phyloP scores from a whole-genome alignment of 306 rosid species.

The Neltuma alba region DNA sequence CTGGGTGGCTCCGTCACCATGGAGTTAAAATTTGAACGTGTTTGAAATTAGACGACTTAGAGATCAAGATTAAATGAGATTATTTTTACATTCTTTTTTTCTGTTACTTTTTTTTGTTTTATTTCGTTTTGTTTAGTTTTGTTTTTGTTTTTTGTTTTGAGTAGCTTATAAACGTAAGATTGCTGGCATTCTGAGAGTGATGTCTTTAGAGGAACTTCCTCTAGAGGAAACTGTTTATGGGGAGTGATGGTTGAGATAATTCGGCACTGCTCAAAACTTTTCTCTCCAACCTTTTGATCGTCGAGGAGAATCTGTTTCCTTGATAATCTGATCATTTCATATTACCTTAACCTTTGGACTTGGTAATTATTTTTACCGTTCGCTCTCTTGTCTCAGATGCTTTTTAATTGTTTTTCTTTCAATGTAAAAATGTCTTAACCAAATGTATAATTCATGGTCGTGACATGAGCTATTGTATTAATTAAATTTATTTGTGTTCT shows the following conservation, averaged over 20 bases:
- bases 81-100: not conserved
- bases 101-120: not conserved
- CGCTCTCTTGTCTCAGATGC: slow-evolving; percentile 8
- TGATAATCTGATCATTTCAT: not conserved
- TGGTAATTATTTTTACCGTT: not conserved
- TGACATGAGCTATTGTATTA: slow-evolving; percentile 16
- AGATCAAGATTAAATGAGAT: slow-evolving; percentile 9
- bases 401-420: not conserved
- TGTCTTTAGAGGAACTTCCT: not conserved
- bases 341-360: not conserved
- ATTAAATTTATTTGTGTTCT: slow-evolving; percentile 2
- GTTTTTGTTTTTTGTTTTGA: not conserved
- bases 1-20: not conserved
- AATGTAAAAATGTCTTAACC: not conserved
- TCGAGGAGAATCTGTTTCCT: slow-evolving; percentile 14
- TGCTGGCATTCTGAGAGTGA: not conserved
- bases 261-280: not conserved
- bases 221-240: not conserved
- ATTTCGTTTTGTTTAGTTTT: too few species aligned
- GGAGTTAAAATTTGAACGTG: slow-evolving; percentile 3
- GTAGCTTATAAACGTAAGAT: not conserved
- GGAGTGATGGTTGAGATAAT: slow-evolving; percentile 12
- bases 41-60: not conserved
- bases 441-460: not conserved
- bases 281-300: slow-evolving; percentile 1